These are phyloP conservation scores for Takashimella koratensis DNA, from an alignment of 1,284 basidiomycete species.

Conservation along the genomic window DNA sequence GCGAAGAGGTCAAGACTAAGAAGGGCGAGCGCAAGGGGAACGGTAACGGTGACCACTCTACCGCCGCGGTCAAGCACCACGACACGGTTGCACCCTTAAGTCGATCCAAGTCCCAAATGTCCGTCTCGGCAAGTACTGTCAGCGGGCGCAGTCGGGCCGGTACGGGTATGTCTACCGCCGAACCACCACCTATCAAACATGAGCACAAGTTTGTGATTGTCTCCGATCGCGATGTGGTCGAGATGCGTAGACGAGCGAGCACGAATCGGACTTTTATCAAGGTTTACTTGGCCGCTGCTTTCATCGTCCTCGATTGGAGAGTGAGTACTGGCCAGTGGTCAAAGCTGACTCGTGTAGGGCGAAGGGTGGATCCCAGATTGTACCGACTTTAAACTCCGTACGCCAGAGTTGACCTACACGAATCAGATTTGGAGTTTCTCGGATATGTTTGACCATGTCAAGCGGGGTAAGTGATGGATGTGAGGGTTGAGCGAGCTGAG, in stretches of 20 bases:
- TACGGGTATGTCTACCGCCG: neutral
- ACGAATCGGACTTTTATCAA: constrained; percentile 67
- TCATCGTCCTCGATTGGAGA: constrained; percentile 52
- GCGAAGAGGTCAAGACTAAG: constrained; percentile 1
- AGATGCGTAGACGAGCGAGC: constrained; percentile 51
- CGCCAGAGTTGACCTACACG: constrained; percentile 65
- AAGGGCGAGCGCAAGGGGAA: constrained; percentile 4
- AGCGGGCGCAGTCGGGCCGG: neutral
- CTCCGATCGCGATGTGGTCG: constrained; percentile 36
- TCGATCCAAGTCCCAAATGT: constrained; percentile 22
- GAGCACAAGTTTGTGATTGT: constrained; percentile 16
- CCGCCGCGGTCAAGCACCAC: constrained; percentile 9
- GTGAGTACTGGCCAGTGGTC: constrained; percentile 38
- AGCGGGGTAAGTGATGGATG: too few species aligned
- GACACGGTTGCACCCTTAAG: constrained; percentile 18
- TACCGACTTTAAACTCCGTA: constrained; percentile 55
- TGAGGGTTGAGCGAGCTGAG: too few species aligned
- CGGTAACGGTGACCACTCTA: neutral
- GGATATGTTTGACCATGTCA: constrained; percentile 74
- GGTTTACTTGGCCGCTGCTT: constrained; percentile 65
- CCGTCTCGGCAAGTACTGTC: constrained; percentile 6
- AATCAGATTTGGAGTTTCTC: constrained; percentile 86
- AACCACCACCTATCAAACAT: neutral
- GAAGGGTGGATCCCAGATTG: constrained; percentile 45
- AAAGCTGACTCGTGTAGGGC: constrained; percentile 33